Evolutionary conservation across 2,329 filamentous ascomycete species (phyloP).

Genomic region (Aureobasidium mangrovei): DNA sequence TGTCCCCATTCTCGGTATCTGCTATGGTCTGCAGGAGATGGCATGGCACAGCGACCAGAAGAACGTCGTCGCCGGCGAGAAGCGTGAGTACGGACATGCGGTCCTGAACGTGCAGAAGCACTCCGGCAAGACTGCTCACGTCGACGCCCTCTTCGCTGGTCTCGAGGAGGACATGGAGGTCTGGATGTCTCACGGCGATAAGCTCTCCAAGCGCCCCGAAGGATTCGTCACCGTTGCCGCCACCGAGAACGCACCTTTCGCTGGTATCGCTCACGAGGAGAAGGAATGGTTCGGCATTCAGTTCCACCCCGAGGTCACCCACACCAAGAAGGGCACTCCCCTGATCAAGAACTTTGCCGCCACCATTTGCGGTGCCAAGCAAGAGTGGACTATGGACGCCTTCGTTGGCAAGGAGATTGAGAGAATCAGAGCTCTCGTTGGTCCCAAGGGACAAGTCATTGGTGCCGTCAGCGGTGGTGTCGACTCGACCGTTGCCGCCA

Average conservation of each 20-base stretch:
- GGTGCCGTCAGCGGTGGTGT: slow-evolving; percentile 76
- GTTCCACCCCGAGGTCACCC: slow-evolving; percentile 79
- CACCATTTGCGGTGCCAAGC: slow-evolving; percentile 65
- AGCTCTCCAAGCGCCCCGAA: slow-evolving; percentile 64
- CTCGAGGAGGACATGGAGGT: slow-evolving; percentile 62
- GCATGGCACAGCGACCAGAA: slow-evolving; percentile 58
- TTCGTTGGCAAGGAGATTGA: slow-evolving; percentile 75
- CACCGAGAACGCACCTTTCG: slow-evolving; percentile 68
- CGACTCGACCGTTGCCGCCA: slow-evolving; percentile 79
- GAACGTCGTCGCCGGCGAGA: slow-evolving; percentile 60
- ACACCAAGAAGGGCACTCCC: slow-evolving; percentile 60
- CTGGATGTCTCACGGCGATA: slow-evolving; percentile 87
- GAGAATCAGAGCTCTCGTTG: slow-evolving; percentile 73
- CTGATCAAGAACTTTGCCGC: slow-evolving; percentile 77
- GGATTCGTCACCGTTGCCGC: slow-evolving; percentile 66
- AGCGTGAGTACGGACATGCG: slow-evolving; percentile 64
- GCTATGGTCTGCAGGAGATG: slow-evolving; percentile 62
- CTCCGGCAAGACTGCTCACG: slow-evolving; percentile 48
- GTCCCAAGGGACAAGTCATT: slow-evolving; percentile 71
- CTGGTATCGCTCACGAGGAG: slow-evolving; percentile 63
- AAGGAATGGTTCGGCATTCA: slow-evolving; percentile 75
- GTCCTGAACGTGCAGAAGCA: slow-evolving; percentile 53
- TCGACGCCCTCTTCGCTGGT: slow-evolving; percentile 70
- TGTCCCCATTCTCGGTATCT: slow-evolving; percentile 54
- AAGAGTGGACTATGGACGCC: slow-evolving; percentile 77